Percentiles rank a stretch among this genome's conserved stretches.
phyloP scores from a whole-genome alignment of 495 filamentous ascomycete species.

The Daldinia vernicosa region DNA sequence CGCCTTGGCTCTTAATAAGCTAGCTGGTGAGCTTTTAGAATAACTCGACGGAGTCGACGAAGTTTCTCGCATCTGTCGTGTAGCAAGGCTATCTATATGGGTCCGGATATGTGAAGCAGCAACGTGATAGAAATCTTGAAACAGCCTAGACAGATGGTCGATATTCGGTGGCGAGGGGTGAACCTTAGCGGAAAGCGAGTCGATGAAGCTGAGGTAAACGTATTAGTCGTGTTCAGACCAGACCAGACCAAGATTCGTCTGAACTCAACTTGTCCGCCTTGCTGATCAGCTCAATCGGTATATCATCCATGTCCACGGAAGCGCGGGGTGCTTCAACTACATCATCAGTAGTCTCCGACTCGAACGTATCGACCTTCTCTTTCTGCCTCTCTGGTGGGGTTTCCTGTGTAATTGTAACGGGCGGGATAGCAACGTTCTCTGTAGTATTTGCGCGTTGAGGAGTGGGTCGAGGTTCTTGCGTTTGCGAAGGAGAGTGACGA shows the following conservation, averaged over 20 bases:
- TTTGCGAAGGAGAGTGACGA: slow-evolving; percentile 59
- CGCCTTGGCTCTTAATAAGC: slow-evolving; percentile 60
- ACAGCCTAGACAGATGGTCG: slow-evolving; percentile 82
- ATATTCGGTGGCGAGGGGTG: slow-evolving; percentile 84
- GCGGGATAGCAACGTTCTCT: slow-evolving; percentile 61
- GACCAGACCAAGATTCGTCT: slow-evolving; percentile 3
- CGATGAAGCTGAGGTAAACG: slow-evolving; percentile 74
- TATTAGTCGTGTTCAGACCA: slow-evolving; percentile 28
- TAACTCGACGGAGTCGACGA: slow-evolving; percentile 63
- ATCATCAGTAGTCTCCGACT: slow-evolving; percentile 62
- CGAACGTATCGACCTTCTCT: slow-evolving; percentile 56
- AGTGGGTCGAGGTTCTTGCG: slow-evolving; percentile 51
- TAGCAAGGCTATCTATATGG: slow-evolving; percentile 83
- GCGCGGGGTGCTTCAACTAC: slow-evolving; percentile 61
- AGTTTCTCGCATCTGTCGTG: slow-evolving; percentile 71
- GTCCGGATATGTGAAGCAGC: slow-evolving; percentile 86
- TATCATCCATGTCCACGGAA: slow-evolving; percentile 77
- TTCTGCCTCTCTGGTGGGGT: slow-evolving; percentile 32
- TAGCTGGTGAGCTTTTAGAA: slow-evolving; percentile 61
- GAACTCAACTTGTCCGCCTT: slow-evolving; percentile 80
- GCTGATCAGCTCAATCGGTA: slow-evolving; percentile 91
- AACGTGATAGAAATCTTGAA: slow-evolving; percentile 92
- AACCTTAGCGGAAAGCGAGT: slow-evolving; percentile 86
- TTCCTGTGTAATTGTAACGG: slow-evolving; percentile 47
- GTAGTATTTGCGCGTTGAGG: slow-evolving; percentile 70